Evolutionary conservation across 2,329 filamentous ascomycete species (phyloP).

Genomic region (Arthrobotrys entomopaga): DNA sequence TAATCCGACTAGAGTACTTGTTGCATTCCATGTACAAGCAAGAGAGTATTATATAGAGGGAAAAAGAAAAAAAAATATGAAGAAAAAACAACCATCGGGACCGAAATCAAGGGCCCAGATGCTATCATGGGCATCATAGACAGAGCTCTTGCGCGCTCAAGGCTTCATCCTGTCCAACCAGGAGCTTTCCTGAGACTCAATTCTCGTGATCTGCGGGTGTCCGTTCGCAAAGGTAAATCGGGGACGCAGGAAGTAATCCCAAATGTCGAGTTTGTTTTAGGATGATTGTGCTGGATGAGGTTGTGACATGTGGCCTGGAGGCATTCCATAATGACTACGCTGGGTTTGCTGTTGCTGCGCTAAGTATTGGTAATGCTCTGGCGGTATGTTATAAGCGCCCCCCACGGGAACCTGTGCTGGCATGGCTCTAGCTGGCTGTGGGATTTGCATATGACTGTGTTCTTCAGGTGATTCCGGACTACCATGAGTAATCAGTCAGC

Average conservation of each 20-base stretch:
- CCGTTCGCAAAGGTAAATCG: too few relatives aligned
- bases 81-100: too few relatives aligned
- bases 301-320: conserved; percentile 81
- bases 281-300: conserved; percentile 83
- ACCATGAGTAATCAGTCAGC: background rate
- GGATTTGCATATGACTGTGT: conserved; percentile 78
- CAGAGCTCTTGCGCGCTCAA: too few relatives aligned
- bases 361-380: conserved; percentile 76
- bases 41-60: conserved; percentile 36
- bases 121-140: too few relatives aligned
- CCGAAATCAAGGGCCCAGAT: too few relatives aligned
- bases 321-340: conserved; percentile 67
- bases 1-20: conserved; percentile 47
- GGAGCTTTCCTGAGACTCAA: too few relatives aligned
- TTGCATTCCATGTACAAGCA: conserved; percentile 49
- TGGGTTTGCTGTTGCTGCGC: conserved; percentile 73
- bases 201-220: too few relatives aligned
- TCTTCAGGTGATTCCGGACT: conserved; percentile 93
- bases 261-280: conserved; percentile 1
- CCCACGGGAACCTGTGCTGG: conserved; percentile 70
- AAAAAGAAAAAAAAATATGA: background rate
- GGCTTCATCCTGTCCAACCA: too few relatives aligned
- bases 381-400: conserved; percentile 70
- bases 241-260: too few relatives aligned
- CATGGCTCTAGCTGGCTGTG: conserved; percentile 71